Base-by-base conservation (phyloP, 148 eudicot species). In the Suaeda aralocaspica region DNA sequence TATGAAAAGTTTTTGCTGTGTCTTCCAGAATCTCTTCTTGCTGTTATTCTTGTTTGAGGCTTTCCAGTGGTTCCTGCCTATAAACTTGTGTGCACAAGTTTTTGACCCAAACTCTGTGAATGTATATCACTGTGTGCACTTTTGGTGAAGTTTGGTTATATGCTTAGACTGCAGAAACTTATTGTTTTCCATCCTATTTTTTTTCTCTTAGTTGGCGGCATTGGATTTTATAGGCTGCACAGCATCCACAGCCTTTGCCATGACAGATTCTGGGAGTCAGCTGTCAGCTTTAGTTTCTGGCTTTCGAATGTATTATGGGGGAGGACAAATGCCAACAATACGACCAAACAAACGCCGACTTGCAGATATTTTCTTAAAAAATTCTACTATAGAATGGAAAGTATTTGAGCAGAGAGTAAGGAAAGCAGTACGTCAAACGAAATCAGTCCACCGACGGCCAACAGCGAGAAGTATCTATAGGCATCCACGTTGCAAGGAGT, bases 221-320 rank as follows among this genome's bases (percentile, higher is more conserved):
- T 75, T 95, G 71, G 99, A 95, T 84, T 95, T 86, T 82, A 89
- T 95, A 73, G 93, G 80, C 39, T 84, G 96, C 81, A 87, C 96
- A 4, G 97, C 99, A 26, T 74, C 99, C 12, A 83, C 83, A 63
- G 86, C 78, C 13, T 95, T 95, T 76, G 97, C 99, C 61, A 95
- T 95, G 99, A 95, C 99, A 2, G 99, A 95, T 73, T 89, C 97
- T 0, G 99, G 99, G 57, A 95, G 99, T 80, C 99, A 95, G 76
- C 78, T 95, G 26, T 95, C 99, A 24, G 92, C 99, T 62, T 74
- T 95, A 50, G 90, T 92, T 34, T 87, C 97, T 14, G 99, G 99
- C 61, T 89, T 59, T 65, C 83, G 99, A 39, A 85, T 95, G 66
- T 95, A 89, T 76, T 91, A 81, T 53, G 99, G 99, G 14, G 91